Evolutionary conservation across 441 rosid genomes (phyloP).

Genomic region (Sinapis alba): DNA sequence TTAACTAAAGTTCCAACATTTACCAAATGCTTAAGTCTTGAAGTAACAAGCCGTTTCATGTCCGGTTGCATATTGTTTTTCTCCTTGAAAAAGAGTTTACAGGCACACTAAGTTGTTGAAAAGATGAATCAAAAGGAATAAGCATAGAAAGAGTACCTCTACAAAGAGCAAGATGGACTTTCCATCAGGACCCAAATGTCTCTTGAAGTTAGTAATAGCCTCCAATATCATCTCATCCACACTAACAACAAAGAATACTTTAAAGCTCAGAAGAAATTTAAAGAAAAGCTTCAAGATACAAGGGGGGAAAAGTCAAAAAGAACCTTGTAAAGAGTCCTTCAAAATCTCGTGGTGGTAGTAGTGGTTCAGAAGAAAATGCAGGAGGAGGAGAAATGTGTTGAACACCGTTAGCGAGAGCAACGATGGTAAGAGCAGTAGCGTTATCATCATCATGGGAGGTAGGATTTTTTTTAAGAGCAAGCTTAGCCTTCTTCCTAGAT

Average conservation of each 20-base stretch:
- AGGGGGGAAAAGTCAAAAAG: slow-evolving; percentile 25
- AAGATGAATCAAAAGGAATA: neutral
- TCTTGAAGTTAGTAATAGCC: slow-evolving; percentile 72
- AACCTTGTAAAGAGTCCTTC: slow-evolving; percentile 66
- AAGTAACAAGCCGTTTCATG: slow-evolving; percentile 69
- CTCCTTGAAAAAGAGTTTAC: slow-evolving; percentile 45
- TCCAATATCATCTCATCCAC: slow-evolving; percentile 78
- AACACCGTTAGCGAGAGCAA: slow-evolving; percentile 38
- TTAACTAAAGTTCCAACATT: slow-evolving; percentile 76
- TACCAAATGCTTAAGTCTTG: slow-evolving; percentile 71
- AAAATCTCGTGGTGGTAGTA: slow-evolving; percentile 42
- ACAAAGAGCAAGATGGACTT: slow-evolving; percentile 69
- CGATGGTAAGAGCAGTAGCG: slow-evolving; percentile 41
- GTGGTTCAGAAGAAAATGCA: slow-evolving; percentile 39
- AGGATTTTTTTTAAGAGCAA: slow-evolving; percentile 52
- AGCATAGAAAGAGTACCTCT: slow-evolving; percentile 53
- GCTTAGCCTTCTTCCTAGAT: slow-evolving; percentile 74
- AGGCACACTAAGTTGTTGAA: slow-evolving; percentile 25
- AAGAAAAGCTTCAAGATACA: neutral
- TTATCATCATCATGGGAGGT: slow-evolving; percentile 40
- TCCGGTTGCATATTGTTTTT: slow-evolving; percentile 54
- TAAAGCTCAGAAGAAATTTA: neutral
- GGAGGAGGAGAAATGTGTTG: slow-evolving; percentile 38
- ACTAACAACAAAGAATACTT: slow-evolving; percentile 41
- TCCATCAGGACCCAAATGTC: slow-evolving; percentile 77